Base-by-base conservation (phyloP, 495 filamentous ascomycete species). In the Achaetomiella virescens region DNA sequence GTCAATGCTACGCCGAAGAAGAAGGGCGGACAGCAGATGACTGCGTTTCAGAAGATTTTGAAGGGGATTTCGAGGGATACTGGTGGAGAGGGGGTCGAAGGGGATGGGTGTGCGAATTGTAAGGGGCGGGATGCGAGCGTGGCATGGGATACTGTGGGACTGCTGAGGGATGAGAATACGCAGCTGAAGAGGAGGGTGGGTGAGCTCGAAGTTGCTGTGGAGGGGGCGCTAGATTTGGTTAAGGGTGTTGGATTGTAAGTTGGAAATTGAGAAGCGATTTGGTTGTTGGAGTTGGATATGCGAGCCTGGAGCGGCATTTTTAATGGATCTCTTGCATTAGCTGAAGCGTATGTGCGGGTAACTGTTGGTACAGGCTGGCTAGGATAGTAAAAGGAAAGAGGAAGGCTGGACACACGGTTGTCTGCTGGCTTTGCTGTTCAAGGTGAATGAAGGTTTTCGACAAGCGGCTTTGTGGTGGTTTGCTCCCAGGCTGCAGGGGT, bases 131-230 rank as follows among this genome's bases (percentile, higher is more conserved):
- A 83, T 38, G 72, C 81, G 36, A 82, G 82, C 25, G 78, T 88
- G 53, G 86, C 84, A 12, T 86, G 87, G 88, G 77, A 84, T 57
- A 82, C 88, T 12, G 79, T 89, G 29, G 78, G 84, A 4, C 58
- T 88, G 42, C 67, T 92, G 54, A 78, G 86, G 54, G 84, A 84
- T 37, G 88, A 92, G 72, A 92, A 91, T 57, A 76, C 75, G 58
- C 79, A 79, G 7, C 67, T 91, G 43, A 91, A 90, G 70, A 76
- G 76, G 29, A 72, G 86, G 35, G 73, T 92, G 1, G 80, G 80
- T 0, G 75, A 85, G 55, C 65, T 91, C 2, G 87, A 90, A 68
- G 71, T 73, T 20, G 82, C 82, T 0, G 80, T 90, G 12, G 87
- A 90, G 53, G 84, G 84, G 37, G 88, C 84, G 25, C 70, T 92